Conservation (phyloP, 2,329 filamentous ascomycete genomes). For the Torrubiella hemipterigena region DNA sequence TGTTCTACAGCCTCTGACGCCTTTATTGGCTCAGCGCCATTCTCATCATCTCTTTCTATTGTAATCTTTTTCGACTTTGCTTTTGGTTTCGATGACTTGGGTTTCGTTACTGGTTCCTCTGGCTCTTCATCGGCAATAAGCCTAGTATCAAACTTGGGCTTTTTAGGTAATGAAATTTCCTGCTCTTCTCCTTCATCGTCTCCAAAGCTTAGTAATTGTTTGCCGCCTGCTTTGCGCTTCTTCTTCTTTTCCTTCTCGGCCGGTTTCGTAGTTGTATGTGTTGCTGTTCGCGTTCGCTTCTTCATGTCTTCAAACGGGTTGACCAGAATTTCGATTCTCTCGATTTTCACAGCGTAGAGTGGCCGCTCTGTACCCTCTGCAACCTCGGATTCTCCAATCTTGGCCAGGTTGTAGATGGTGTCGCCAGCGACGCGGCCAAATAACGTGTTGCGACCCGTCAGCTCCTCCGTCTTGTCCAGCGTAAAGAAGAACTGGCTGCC, state of each 20-base stretch:
- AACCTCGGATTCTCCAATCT: slow-evolving; percentile 82
- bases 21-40: slow-evolving; percentile 13
- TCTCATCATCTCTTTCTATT: slow-evolving; percentile 12
- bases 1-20: slow-evolving; percentile 4
- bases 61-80: slow-evolving; percentile 18
- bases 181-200: slow-evolving; percentile 52
- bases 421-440: slow-evolving; percentile 89
- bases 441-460: slow-evolving; percentile 83
- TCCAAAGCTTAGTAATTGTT: slow-evolving; percentile 68
- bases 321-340: slow-evolving; percentile 59
- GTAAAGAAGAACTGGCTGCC: slow-evolving; percentile 98
- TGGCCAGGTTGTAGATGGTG: slow-evolving; percentile 90
- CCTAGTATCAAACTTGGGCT: slow-evolving; percentile 67
- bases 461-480: slow-evolving; percentile 68
- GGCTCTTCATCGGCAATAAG: slow-evolving; percentile 49
- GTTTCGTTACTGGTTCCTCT: slow-evolving; percentile 15
- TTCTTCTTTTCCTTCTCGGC: slow-evolving; percentile 39
- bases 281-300: slow-evolving; percentile 48
- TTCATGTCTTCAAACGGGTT: slow-evolving; percentile 78
- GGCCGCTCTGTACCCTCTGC: slow-evolving; percentile 70
- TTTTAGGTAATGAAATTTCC: slow-evolving; percentile 51
- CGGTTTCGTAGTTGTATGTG: slow-evolving; percentile 26
- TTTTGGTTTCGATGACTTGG: slow-evolving; percentile 16
- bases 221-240: slow-evolving; percentile 63
- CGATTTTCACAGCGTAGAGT: slow-evolving; percentile 73